Conservation (phyloP, 2,329 filamentous ascomycete genomes). For the Fusarium mexicanum region DNA sequence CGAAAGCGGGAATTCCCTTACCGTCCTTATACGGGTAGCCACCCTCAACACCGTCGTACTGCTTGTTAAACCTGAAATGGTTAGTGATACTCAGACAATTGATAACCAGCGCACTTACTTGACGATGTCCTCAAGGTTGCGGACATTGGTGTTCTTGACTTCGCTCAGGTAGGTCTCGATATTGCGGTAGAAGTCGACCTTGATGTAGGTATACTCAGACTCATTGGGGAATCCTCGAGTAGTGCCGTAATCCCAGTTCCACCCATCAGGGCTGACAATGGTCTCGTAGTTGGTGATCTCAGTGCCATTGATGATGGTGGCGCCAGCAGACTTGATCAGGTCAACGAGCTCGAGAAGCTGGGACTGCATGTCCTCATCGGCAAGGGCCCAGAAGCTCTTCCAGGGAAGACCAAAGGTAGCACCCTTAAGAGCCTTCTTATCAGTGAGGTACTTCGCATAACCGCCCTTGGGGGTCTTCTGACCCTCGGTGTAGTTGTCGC, state of each 20-base stretch:
- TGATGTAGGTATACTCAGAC: constrained; percentile 78
- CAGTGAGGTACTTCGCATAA: constrained; percentile 66
- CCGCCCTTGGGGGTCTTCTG: constrained; percentile 65
- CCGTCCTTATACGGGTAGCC: constrained; percentile 64
- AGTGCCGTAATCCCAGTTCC: constrained; percentile 77
- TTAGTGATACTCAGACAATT: not conserved
- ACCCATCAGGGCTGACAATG: constrained; percentile 71
- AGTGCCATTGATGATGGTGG: constrained; percentile 74
- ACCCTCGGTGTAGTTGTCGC: constrained; percentile 72
- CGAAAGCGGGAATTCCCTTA: constrained; percentile 66
- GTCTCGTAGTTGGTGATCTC: constrained; percentile 71
- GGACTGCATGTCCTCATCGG: constrained; percentile 63
- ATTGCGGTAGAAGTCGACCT: constrained; percentile 74
- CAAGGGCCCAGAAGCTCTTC: constrained; percentile 74
- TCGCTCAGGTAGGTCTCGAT: constrained; percentile 70
- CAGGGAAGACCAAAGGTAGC: constrained; percentile 77
- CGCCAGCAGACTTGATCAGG: constrained; percentile 68
- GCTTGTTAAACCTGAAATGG: constrained; percentile 69
- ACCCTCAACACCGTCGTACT: constrained; percentile 73
- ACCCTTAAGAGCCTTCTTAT: constrained; percentile 63
- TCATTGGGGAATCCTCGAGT: constrained; percentile 73
- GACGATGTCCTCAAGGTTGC: constrained; percentile 71
- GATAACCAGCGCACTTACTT: constrained; percentile 50
- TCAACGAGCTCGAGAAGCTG: constrained; percentile 59
- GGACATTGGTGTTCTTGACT: constrained; percentile 68